phyloP scores from a whole-genome alignment of 2,329 filamentous ascomycete species.

The Aspergillus candidus region DNA sequence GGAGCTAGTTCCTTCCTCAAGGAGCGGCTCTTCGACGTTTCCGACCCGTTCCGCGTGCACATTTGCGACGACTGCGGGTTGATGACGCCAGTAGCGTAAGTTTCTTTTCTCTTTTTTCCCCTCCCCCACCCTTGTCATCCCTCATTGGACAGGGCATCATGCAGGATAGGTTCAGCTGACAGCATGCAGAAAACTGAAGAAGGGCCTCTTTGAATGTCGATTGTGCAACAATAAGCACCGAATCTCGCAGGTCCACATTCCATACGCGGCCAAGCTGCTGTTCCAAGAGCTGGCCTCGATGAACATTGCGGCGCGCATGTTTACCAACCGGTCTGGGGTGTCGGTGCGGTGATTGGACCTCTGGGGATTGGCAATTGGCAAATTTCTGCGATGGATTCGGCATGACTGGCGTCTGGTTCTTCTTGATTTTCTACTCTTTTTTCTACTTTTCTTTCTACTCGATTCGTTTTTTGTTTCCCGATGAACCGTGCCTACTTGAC shows the following conservation, averaged over 20 bases:
- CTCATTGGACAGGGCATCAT: not conserved
- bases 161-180: too few relatives aligned
- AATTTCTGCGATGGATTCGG: not conserved
- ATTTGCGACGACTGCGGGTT: conserved; percentile 97
- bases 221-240: conserved; percentile 99
- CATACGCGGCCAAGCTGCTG: conserved; percentile 93
- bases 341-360: conserved; percentile 32
- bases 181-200: conserved; percentile 70
- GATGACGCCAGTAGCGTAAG: conserved; percentile 98
- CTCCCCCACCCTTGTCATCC: conserved; percentile 20
- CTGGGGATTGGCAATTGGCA: too few relatives aligned
- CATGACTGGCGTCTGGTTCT: not conserved
- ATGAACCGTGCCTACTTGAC: too few relatives aligned
- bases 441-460: not conserved
- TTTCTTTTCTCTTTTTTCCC: conserved; percentile 27
- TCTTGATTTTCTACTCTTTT: conserved; percentile 1
- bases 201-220: conserved; percentile 92
- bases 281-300: conserved; percentile 98
- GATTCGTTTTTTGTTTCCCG: too few relatives aligned
- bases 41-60: conserved; percentile 95
- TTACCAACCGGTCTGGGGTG: conserved; percentile 60
- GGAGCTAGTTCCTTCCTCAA: conserved; percentile 95
- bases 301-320: conserved; percentile 98
- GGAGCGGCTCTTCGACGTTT: conserved; percentile 94
- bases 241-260: conserved; percentile 96